Conservation (phyloP, 1,284 basidiomycete species). For the Boletellus deceptivus region DNA sequence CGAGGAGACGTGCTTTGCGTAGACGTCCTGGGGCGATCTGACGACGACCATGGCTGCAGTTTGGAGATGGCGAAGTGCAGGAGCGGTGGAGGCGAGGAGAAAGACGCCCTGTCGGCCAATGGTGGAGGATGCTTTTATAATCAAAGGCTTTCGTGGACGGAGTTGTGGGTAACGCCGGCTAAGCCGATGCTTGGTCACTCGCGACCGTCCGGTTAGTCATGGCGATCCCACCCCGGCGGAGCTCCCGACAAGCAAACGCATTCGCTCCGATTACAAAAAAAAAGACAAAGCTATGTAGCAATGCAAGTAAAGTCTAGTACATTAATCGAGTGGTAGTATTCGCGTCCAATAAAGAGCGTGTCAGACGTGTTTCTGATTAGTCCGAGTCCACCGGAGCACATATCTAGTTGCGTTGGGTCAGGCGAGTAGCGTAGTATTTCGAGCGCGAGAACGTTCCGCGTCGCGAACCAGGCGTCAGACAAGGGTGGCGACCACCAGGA, state of each 20-base stretch:
- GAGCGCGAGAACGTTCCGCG: neutral
- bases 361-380: neutral
- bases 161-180: too few relatives aligned
- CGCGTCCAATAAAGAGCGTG: neutral
- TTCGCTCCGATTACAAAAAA: too few relatives aligned
- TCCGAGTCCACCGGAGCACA: too few relatives aligned
- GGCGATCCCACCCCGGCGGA: neutral
- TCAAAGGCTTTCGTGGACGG: too few relatives aligned
- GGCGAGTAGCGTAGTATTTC: neutral
- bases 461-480: neutral
- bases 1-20: constrained; percentile 32
- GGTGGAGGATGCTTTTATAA: too few relatives aligned
- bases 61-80: too few relatives aligned
- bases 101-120: too few relatives aligned
- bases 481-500: constrained; percentile 8
- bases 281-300: constrained; percentile 11
- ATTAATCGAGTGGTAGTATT: constrained; percentile 2
- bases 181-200: too few relatives aligned
- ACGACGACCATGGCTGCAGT: neutral
- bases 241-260: too few relatives aligned
- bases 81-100: neutral
- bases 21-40: constrained; percentile 24
- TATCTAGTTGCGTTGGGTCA: too few relatives aligned
- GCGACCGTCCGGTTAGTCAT: neutral
- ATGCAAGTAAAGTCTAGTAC: constrained; percentile 4